Percentiles rank a stretch among this genome's conserved stretches.
Conservation (phyloP, 164 flowering plant genomes). For the Vitis riparia region DNA sequence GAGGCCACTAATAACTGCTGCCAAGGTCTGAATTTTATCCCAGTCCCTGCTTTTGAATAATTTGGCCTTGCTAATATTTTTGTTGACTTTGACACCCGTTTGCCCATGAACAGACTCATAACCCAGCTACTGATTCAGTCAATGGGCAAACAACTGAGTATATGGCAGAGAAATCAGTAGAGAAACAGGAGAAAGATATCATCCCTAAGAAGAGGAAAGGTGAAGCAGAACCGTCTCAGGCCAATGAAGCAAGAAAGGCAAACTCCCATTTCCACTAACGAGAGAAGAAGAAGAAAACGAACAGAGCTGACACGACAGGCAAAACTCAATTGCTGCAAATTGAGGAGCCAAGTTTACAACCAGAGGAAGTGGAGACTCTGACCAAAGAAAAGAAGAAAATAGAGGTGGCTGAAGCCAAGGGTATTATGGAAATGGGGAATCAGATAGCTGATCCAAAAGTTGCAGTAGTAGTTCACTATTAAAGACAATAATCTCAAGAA, state of each 20-base stretch:
- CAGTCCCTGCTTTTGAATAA: background rate
- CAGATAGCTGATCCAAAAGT: background rate
- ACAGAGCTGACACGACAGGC: constrained; percentile 4
- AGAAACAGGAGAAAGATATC: constrained; percentile 13
- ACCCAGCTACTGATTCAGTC: constrained; percentile 68
- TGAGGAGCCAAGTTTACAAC: constrained; percentile 3
- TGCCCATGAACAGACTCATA: constrained; percentile 52
- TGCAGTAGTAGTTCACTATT: too few species aligned
- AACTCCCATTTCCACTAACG: background rate
- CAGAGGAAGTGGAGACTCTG: constrained; percentile 3
- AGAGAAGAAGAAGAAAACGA: constrained; percentile 22
- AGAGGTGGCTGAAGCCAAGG: constrained; percentile 9
- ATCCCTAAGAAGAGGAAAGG: constrained; percentile 5
- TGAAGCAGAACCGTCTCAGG: constrained; percentile 17
- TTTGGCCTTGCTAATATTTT: background rate
- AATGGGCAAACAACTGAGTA: constrained; percentile 19
- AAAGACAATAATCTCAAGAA: too few species aligned
- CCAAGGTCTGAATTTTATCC: constrained; percentile 54
- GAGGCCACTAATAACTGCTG: constrained; percentile 77
- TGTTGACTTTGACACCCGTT: background rate
- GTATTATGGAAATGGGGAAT: too few species aligned
- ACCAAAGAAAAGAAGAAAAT: constrained; percentile 30
- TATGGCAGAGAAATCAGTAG: constrained; percentile 10
- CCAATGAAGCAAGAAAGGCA: constrained; percentile 22
- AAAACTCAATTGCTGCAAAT: background rate